Conservation (phyloP, 192 early-diverging fungal genomes). For the Podila verticillata region DNA sequence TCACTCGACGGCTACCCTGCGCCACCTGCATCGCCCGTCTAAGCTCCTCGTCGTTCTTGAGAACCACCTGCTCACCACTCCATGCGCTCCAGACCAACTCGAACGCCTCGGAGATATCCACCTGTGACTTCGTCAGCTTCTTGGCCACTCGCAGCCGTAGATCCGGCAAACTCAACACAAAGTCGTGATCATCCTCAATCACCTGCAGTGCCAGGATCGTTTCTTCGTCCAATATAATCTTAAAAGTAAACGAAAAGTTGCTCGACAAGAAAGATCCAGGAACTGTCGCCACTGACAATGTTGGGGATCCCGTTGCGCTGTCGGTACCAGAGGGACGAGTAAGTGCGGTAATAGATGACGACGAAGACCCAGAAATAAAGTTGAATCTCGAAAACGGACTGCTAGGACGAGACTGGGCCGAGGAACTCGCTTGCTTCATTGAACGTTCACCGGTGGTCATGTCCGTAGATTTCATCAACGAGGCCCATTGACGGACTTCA, state of each 20-base stretch:
- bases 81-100: constrained; percentile 23
- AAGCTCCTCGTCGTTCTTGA: constrained; percentile 36
- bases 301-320: not conserved
- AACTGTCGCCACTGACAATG: not conserved
- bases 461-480: no score
- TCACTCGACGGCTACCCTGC: constrained; percentile 11
- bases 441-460: not conserved
- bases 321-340: not conserved
- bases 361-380: not conserved
- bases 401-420: not conserved
- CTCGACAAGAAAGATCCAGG: not conserved
- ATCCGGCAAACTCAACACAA: constrained; percentile 20
- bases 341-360: no score
- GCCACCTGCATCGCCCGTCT: constrained; percentile 1
- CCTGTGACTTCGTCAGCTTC: constrained; percentile 12
- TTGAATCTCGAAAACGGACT: not conserved
- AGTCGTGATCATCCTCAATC: not conserved
- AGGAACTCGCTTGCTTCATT: not conserved
- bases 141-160: constrained; percentile 9
- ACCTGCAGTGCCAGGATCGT: constrained; percentile 25
- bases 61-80: constrained; percentile 3
- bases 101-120: constrained; percentile 12
- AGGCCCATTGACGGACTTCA: not conserved
- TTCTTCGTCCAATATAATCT: constrained; percentile 20
- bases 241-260: constrained; percentile 8